Evolutionary conservation across 192 early-diverging fungal species (phyloP), one percentile per base, ranked within the genome.

Genomic region (Diversispora epigaea): DNA sequence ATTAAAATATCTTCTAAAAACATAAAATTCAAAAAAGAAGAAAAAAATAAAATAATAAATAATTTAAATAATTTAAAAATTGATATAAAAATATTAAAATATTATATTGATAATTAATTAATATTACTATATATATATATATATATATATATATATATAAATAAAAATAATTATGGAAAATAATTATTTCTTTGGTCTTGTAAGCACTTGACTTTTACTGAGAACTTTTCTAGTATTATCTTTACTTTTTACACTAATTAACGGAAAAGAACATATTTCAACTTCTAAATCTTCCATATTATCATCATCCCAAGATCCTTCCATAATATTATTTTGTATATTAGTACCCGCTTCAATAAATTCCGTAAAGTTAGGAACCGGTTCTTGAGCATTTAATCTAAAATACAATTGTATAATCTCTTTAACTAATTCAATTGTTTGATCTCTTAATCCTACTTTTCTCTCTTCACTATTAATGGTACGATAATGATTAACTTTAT

Each of bases 371-470:
- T 75, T 25, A 5, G 73, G 73, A 8, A 75, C 22, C 12, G 73
- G 73, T 75, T 75, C 61, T 75, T 75, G 73, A 64, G 73, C 62
- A 52, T 75, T n/a, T 46, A 75, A 54, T 25, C 61, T 41, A 17
- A 75, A 64, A 44, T 75, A 75, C 14, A 75, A 52, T 21, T 75
- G 73, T 12, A 50, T 47, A 32, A 65, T 15, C 8, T 75, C 49
- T 4, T 15, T 46, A 7, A 75, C 47, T 11, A 75, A 15, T 39
- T 40, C 39, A 5, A 40, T 54, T 11, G 73, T 21, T 22, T 63
- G n/a, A 11, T 40, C 47, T 61, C 52, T 21, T 4, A 56, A 25
- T 43, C 25, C 21, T 4, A 43, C 3, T n/a, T 45, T n/a, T 43
- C 40, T 43, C 52, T 52, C 44, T 50, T 75, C 61, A 32, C 32